Percentiles rank a stretch among this genome's conserved stretches.
These are phyloP conservation scores for Leccinum subfulvum DNA, from an alignment of 1,284 basidiomycete species.

Conservation along the genomic window DNA sequence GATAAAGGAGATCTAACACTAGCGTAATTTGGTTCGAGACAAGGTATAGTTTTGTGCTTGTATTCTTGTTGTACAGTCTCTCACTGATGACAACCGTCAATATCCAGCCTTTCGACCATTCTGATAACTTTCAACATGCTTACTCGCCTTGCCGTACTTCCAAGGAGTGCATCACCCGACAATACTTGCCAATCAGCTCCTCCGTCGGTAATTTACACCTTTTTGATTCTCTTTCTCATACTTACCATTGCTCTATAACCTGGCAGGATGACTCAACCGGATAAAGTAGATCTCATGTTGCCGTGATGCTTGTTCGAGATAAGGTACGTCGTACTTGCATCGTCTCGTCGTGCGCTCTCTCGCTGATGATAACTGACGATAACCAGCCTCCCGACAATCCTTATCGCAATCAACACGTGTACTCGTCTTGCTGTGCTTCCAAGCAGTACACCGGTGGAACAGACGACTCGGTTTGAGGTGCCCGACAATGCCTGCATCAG, in stretches of 20 bases:
- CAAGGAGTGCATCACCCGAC: too few relatives aligned
- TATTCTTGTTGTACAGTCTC: not conserved
- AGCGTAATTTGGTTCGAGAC: not conserved
- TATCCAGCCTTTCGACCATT: not conserved
- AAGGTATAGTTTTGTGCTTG: not conserved
- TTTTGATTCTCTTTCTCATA: too few relatives aligned
- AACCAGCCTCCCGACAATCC: not conserved
- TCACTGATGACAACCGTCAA: too few relatives aligned
- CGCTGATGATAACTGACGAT: too few relatives aligned
- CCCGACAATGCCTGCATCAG: too few relatives aligned
- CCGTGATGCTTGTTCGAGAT: not conserved
- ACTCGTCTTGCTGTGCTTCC: too few relatives aligned
- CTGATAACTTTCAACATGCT: not conserved
- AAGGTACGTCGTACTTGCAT: not conserved
- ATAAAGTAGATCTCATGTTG: not conserved
- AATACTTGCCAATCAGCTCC: too few relatives aligned
- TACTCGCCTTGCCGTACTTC: too few relatives aligned
- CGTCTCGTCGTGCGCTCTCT: too few relatives aligned
- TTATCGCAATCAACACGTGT: not conserved
- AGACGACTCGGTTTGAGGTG: not conserved
- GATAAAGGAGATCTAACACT: not conserved
- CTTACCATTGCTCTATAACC: not conserved
- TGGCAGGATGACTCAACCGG: not conserved
- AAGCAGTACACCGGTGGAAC: not conserved
- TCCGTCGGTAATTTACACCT: too few relatives aligned